Evolutionary conservation across 495 filamentous ascomycete species (phyloP).

Genomic region (Xylaria cubensis): DNA sequence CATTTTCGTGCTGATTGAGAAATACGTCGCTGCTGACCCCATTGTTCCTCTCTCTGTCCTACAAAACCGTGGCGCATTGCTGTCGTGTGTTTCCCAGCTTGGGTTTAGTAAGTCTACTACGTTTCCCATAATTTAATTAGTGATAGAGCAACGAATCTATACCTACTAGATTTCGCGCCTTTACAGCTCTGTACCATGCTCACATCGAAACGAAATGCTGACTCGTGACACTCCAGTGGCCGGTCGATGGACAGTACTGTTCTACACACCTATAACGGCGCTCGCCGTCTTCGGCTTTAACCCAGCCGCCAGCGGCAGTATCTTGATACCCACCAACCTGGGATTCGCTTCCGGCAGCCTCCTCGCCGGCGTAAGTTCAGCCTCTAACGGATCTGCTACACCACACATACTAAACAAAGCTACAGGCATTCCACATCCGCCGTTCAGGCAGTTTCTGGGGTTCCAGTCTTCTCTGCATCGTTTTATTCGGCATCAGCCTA

Average conservation of each 20-base stretch:
- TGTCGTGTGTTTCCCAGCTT: slow-evolving; percentile 72
- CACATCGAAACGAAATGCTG: background rate
- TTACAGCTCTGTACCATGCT: background rate
- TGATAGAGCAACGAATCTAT: background rate
- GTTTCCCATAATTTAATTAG: background rate
- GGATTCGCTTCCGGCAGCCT: slow-evolving; percentile 77
- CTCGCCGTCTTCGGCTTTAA: slow-evolving; percentile 71
- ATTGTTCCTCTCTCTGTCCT: slow-evolving; percentile 74
- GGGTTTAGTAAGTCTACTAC: slow-evolving; percentile 55
- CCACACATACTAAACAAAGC: background rate
- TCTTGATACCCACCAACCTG: slow-evolving; percentile 76
- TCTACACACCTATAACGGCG: slow-evolving; percentile 77
- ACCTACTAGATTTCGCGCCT: background rate
- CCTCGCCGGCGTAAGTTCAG: slow-evolving; percentile 58
- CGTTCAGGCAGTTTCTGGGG: slow-evolving; percentile 69
- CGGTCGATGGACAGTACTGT: slow-evolving; percentile 76
- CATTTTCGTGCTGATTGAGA: slow-evolving; percentile 68
- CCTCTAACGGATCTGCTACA: background rate
- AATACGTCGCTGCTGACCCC: slow-evolving; percentile 62
- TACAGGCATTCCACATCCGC: slow-evolving; percentile 68
- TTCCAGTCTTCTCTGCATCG: slow-evolving; percentile 60
- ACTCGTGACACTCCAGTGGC: slow-evolving; percentile 52
- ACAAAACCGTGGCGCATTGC: slow-evolving; percentile 64
- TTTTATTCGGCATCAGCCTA: slow-evolving; percentile 60
- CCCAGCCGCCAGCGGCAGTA: slow-evolving; percentile 70